A percentile compares a stretch with the other conserved stretches of the same genome.
These are phyloP conservation scores for Trichophyton verrucosum DNA, from an alignment of 2,329 filamentous ascomycete genomes.

Conservation along the genomic window DNA sequence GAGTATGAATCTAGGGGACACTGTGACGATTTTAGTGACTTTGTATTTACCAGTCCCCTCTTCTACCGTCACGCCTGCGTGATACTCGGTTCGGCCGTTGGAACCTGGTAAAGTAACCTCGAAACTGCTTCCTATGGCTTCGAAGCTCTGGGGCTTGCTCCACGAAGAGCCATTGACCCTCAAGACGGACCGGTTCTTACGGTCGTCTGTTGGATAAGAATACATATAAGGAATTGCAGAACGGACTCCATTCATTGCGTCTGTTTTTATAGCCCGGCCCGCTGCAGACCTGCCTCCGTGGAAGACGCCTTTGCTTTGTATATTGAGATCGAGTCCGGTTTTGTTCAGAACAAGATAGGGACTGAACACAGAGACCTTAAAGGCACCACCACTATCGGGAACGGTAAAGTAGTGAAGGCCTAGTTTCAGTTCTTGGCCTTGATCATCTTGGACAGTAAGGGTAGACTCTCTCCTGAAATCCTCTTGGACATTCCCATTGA, in stretches of 20 bases:
- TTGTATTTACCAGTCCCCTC: slow-evolving; percentile 97
- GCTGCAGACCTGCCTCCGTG: slow-evolving; percentile 70
- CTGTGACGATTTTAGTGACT: slow-evolving; percentile 85
- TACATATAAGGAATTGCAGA: slow-evolving; percentile 91
- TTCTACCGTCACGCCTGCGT: slow-evolving; percentile 76
- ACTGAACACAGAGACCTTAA: slow-evolving; percentile 89
- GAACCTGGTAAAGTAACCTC: slow-evolving; percentile 72
- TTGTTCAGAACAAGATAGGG: slow-evolving; percentile 94
- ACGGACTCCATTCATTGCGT: slow-evolving; percentile 42
- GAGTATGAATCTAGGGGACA: slow-evolving; percentile 83
- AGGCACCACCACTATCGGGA: slow-evolving; percentile 84
- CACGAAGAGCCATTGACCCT: slow-evolving; percentile 83
- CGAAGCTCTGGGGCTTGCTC: slow-evolving; percentile 97
- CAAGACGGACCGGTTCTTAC: slow-evolving; percentile 76
- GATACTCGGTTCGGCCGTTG: slow-evolving; percentile 64
- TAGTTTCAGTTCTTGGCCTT: slow-evolving; percentile 65
- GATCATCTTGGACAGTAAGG: slow-evolving; percentile 71
- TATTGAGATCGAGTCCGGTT: slow-evolving; percentile 76
- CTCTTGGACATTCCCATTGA: slow-evolving; percentile 77
- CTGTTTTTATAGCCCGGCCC: slow-evolving; percentile 57
- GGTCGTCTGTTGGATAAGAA: slow-evolving; percentile 77
- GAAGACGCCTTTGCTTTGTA: slow-evolving; percentile 80
- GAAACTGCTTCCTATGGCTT: slow-evolving; percentile 86
- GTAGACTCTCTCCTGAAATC: slow-evolving; percentile 77
- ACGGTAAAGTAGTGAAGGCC: slow-evolving; percentile 84